These are phyloP conservation scores for Talaromyces pinophilus DNA, from an alignment of 2,329 filamentous ascomycete species.

Conservation along the genomic window DNA sequence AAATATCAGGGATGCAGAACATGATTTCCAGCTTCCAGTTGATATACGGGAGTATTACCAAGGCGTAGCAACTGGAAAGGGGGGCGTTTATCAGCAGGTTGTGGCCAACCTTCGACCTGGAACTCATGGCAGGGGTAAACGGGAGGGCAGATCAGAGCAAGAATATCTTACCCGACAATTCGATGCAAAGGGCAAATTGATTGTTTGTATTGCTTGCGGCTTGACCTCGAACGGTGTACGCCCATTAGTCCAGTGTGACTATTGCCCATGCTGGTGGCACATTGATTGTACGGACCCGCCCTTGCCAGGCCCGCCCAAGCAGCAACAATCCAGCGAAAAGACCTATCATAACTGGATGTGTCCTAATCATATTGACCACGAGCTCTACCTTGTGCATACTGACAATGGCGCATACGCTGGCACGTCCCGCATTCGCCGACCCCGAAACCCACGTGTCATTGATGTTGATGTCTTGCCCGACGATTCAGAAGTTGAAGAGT, in stretches of 20 bases:
- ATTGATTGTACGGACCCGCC: constrained; percentile 89
- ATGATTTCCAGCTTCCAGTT: constrained; percentile 70
- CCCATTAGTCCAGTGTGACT: constrained; percentile 82
- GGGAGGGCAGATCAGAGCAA: constrained; percentile 28
- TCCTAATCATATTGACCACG: constrained; percentile 79
- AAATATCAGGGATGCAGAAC: constrained; percentile 65
- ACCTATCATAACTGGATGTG: constrained; percentile 79
- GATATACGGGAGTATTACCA: constrained; percentile 75
- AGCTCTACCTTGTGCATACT: constrained; percentile 56
- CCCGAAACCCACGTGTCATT: constrained; percentile 58
- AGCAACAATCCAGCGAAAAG: constrained; percentile 48
- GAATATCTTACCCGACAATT: constrained; percentile 55
- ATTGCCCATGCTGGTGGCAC: constrained; percentile 82
- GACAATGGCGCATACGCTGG: constrained; percentile 53
- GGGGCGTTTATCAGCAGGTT: constrained; percentile 79
- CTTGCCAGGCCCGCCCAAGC: constrained; percentile 72
- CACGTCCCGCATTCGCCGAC: constrained; percentile 37
- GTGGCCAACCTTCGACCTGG: constrained; percentile 38
- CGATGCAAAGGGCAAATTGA: constrained; percentile 70
- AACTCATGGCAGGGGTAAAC: constrained; percentile 26
- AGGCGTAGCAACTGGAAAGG: constrained; percentile 71
- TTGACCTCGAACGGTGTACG: constrained; percentile 63
- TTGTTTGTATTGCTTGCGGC: constrained; percentile 77
- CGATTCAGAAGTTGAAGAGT: constrained; percentile 56
- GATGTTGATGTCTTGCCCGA: constrained; percentile 65